Evolutionary conservation across 306 rosid genomes (phyloP), one percentile per base, ranked within the genome.

Genomic region (Inga oerstediana): DNA sequence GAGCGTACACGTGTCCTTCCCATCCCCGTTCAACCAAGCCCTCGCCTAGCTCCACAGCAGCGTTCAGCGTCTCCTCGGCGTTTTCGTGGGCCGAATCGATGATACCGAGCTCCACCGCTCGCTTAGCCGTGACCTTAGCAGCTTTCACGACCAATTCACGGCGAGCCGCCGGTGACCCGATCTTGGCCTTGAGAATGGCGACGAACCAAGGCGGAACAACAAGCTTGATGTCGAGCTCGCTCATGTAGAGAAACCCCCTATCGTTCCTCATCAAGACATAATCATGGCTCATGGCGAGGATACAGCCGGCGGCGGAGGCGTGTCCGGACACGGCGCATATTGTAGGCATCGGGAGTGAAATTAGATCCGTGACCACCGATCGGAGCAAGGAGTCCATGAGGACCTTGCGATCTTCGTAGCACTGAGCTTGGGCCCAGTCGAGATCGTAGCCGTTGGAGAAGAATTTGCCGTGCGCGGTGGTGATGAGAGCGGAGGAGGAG

Each of bases 381-480:
- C 71, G 71, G 32, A 90, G 89, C 49, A 86, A 81, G 45, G 81
- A 46, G 44, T 75, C 87, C 87, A 84, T 79, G 27, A 85, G 87
- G 14, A 22, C 2, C 52, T 0, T 0, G 4, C 90, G 92, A 10
- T 83, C 35, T 9, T 4, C 0, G 15, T 74, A 68, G 64, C 86
- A 35, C 6, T 14, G 54, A 10, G 80, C 83, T 10, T 69, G 76
- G 44, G 71, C 91, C 93, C 93, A 95, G n/a, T 82, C 82, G 43
- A 93, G 69, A 81, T 92, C 98, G 87, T 77, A 92, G 81, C 99
- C 99, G 76, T 95, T 95, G 82, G 96, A 95, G 88, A 92, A 95
- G 94, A 83, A 95, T 74, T 92, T 93, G 15, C 98, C 99, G 5
- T 92, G 85, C 0, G 97, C 96, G 74, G 96, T 93, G 88, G 98